These are phyloP conservation scores for Citeromyces nyonsensis DNA, from an alignment of 805 yeast genomes.

Conservation along the genomic window DNA sequence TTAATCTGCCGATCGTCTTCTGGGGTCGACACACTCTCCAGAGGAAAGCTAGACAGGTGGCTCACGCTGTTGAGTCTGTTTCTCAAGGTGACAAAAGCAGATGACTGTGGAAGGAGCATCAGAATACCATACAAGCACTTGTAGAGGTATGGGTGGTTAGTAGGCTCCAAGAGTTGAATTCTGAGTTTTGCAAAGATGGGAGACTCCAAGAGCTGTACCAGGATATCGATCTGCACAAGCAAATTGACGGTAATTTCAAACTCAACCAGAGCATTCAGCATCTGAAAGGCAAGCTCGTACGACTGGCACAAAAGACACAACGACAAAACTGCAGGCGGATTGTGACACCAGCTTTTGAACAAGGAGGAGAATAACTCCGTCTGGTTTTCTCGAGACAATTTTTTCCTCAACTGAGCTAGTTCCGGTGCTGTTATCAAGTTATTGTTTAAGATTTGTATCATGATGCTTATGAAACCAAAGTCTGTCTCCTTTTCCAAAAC, in stretches of 20 bases:
- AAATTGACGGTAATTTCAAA: constrained; percentile 68
- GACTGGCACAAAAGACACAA: constrained; percentile 77
- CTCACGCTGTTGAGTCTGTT: constrained; percentile 56
- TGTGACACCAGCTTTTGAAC: constrained; percentile 85
- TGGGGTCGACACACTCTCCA: not conserved
- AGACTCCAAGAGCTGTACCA: constrained; percentile 82
- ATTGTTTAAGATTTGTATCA: constrained; percentile 79
- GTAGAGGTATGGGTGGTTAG: constrained; percentile 62
- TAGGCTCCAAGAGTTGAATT: constrained; percentile 80
- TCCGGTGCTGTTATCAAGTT: constrained; percentile 81
- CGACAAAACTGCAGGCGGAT: constrained; percentile 77
- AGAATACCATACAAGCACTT: constrained; percentile 83
- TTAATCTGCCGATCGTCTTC: not conserved
- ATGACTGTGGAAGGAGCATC: constrained; percentile 89
- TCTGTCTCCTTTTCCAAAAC: constrained; percentile 51
- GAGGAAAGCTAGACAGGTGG: constrained; percentile 14
- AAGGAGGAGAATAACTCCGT: constrained; percentile 64
- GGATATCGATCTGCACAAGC: constrained; percentile 73
- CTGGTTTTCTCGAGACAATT: constrained; percentile 34
- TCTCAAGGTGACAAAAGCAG: constrained; percentile 72
- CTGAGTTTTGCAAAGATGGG: constrained; percentile 84
- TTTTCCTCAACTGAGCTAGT: constrained; percentile 39
- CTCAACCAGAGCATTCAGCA: constrained; percentile 67
- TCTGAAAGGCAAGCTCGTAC: constrained; percentile 76
- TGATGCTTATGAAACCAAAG: constrained; percentile 55